Conservation (phyloP, 257 asterid species). For the Jaltomata sinuosa region DNA sequence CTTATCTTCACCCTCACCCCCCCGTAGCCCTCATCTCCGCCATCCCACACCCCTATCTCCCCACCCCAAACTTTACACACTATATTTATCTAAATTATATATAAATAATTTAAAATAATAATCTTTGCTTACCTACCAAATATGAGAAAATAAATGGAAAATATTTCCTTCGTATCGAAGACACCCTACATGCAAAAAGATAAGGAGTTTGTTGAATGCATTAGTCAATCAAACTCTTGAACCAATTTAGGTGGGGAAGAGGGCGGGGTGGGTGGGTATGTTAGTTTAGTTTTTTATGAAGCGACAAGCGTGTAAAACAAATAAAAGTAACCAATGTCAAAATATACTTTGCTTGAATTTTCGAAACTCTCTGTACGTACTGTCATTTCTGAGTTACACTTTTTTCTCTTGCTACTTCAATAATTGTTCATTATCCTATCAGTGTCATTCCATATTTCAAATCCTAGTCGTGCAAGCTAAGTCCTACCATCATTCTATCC, state of each 20-base stretch:
- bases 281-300: not conserved
- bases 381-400: not conserved
- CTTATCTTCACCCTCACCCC: too few species aligned
- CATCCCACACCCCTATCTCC: too few species aligned
- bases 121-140: too few species aligned
- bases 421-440: not conserved
- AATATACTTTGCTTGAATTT: not conserved
- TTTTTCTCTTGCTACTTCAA: not conserved
- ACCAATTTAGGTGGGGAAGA: not conserved
- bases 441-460: not conserved
- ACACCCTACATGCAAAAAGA: not conserved
- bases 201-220: not conserved
- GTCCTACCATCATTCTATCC: not conserved
- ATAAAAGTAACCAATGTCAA: not conserved
- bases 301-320: not conserved
- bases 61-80: too few species aligned
- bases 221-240: not conserved
- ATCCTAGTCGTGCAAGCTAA: not conserved
- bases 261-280: too few species aligned
- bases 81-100: too few species aligned
- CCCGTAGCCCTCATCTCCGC: too few species aligned
- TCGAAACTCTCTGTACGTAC: not conserved
- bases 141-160: too few species aligned
- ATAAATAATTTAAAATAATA: too few species aligned
- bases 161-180: too few species aligned